Percentiles rank a stretch among this genome's conserved stretches.
Conservation (phyloP, 202 grass and related monocot species). For the Hordeum pubiflorum region DNA sequence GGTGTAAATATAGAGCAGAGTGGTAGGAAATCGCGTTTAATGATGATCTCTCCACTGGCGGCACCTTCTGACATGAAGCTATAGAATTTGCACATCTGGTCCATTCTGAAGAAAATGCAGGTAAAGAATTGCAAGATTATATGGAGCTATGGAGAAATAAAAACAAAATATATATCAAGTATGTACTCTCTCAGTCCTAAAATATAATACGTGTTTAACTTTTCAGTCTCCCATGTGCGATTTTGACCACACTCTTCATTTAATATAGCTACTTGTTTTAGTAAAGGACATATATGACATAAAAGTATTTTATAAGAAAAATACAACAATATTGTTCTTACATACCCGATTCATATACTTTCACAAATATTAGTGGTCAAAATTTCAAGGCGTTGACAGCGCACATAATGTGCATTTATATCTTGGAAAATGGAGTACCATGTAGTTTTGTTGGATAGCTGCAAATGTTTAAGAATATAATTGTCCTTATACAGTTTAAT, state of each 20-base stretch:
- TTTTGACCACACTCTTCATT: neutral
- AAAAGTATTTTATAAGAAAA: neutral
- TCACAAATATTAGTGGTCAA: neutral
- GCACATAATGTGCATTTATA: neutral
- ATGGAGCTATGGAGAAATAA: neutral
- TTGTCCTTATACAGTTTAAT: neutral
- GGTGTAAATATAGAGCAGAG: slow-evolving; percentile 67
- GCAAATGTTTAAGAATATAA: neutral
- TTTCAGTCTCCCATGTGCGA: neutral
- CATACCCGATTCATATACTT: neutral
- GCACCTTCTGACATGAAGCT: slow-evolving; percentile 59
- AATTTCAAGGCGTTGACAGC: neutral
- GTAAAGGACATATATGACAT: neutral
- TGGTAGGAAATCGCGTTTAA: slow-evolving; percentile 57
- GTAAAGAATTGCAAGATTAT: slow-evolving; percentile 14
- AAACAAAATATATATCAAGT: neutral
- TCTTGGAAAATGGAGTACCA: neutral
- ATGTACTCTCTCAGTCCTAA: neutral
- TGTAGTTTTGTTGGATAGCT: neutral
- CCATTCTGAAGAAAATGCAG: slow-evolving; percentile 53
- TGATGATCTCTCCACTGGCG: slow-evolving; percentile 43
- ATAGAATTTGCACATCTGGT: slow-evolving; percentile 84
- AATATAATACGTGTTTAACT: neutral
- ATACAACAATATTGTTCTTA: neutral
- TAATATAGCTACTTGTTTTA: neutral